Conservation (phyloP, 1,284 basidiomycete genomes). For the Marasmius sp. region DNA sequence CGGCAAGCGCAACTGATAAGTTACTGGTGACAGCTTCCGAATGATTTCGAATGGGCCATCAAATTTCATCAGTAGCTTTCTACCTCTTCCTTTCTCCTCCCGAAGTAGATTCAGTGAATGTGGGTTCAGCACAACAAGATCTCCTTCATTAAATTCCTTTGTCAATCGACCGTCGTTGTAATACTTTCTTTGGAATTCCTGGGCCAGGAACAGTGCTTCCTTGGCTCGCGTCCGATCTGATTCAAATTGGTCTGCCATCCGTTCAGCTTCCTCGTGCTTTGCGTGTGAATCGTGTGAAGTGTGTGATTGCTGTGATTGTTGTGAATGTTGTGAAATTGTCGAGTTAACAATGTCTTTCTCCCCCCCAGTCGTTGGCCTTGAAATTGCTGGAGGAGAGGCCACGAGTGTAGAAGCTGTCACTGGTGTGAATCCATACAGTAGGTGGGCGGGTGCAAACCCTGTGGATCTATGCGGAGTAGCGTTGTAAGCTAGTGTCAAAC, state of each 20-base stretch:
- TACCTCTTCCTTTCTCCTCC: conserved; percentile 13
- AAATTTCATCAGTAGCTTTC: conserved; percentile 12
- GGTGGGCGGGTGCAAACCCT: conserved; percentile 21
- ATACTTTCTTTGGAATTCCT: conserved; percentile 17
- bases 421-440: conserved; percentile 23
- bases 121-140: conserved; percentile 23
- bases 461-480: conserved; percentile 22
- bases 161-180: conserved; percentile 22
- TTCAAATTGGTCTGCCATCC: conserved; percentile 20
- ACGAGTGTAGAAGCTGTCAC: conserved; percentile 16
- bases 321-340: no score
- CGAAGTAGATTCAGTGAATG: conserved; percentile 18
- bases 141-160: conserved; percentile 23
- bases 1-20: conserved; percentile 7
- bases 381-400: not conserved
- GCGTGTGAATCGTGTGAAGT: no score
- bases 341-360: not conserved
- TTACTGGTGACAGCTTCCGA: conserved; percentile 6
- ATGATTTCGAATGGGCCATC: conserved; percentile 13
- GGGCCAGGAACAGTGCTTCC: conserved; percentile 22
- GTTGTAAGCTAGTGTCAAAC: conserved; percentile 24
- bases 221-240: conserved; percentile 16
- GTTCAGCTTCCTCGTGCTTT: conserved; percentile 13
- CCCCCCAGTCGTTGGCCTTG: not conserved
- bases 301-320: no score